Evolutionary conservation across 1,139 yeast species (phyloP).

Genomic region (Blastobotrys malaysiensis): DNA sequence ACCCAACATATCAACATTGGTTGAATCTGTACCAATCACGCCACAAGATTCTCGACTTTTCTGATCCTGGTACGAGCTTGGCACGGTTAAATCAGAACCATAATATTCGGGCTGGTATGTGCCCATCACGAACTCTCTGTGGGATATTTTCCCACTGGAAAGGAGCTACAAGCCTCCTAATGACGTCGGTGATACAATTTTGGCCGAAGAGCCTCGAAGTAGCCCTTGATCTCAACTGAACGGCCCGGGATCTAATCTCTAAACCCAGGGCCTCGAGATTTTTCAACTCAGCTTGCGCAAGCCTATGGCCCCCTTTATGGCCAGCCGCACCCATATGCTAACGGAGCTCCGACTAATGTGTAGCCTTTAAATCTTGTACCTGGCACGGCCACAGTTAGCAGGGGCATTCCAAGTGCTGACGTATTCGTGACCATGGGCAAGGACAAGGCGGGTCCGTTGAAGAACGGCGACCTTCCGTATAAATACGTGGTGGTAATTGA

Average conservation of each 20-base stretch:
- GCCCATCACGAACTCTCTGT: neutral
- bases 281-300: neutral
- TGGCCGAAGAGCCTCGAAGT: neutral
- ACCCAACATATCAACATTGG: neutral
- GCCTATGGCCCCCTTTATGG: neutral
- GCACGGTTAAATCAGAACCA: neutral
- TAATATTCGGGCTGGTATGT: neutral
- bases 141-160: neutral
- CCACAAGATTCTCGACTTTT: neutral
- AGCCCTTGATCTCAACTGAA: neutral
- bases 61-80: neutral
- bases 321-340: neutral
- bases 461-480: conserved; percentile 43
- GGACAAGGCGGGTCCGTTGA: conserved; percentile 1
- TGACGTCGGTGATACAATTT: neutral
- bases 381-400: neutral
- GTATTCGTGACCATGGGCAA: neutral
- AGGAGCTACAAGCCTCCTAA: neutral
- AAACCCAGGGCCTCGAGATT: neutral
- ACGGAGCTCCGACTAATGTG: neutral
- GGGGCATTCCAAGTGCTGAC: neutral
- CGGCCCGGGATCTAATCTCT: neutral
- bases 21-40: neutral
- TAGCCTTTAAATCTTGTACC: too few relatives aligned
- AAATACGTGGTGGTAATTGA: conserved; percentile 72